These are phyloP conservation scores for Davidsoniella neocaledoniae DNA, from an alignment of 2,329 filamentous ascomycete genomes.

Conservation along the genomic window DNA sequence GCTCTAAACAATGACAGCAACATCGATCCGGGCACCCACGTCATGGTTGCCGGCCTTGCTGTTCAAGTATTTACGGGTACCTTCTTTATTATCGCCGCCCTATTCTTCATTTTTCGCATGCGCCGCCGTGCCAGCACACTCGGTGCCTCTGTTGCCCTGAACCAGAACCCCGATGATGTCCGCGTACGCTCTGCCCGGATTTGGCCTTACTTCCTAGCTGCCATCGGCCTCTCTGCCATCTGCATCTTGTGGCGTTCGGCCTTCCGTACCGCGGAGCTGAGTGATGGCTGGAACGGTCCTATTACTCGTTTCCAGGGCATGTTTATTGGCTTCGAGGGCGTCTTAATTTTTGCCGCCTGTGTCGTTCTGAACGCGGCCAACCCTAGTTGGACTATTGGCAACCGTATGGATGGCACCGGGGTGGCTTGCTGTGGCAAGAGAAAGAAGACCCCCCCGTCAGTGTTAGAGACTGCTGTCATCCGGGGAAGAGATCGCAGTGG, in stretches of 20 bases:
- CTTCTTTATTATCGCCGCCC: conserved; percentile 26
- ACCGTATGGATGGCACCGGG: conserved; percentile 17
- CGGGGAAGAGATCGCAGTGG: conserved; percentile 1
- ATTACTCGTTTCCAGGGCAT: conserved; percentile 38
- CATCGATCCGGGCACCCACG: conserved; percentile 39
- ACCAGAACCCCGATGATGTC: conserved; percentile 22
- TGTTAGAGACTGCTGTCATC: neutral
- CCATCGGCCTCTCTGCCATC: conserved; percentile 39
- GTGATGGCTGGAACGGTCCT: conserved; percentile 42
- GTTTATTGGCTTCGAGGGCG: conserved; percentile 42
- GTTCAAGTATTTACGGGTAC: conserved; percentile 34
- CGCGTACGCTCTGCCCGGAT: conserved; percentile 23
- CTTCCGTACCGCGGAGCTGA: conserved; percentile 50
- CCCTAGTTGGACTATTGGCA: conserved; percentile 20
- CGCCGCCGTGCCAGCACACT: conserved; percentile 21
- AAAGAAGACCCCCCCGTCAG: neutral
- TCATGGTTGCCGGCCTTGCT: conserved; percentile 42
- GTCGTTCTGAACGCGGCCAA: conserved; percentile 29
- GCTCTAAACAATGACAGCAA: conserved; percentile 25
- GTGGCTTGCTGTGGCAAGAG: conserved; percentile 7
- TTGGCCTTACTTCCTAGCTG: conserved; percentile 39
- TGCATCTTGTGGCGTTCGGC: conserved; percentile 47
- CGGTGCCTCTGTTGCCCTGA: conserved; percentile 20
- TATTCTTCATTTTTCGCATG: conserved; percentile 28
- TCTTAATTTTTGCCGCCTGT: conserved; percentile 32